Percentiles rank a stretch among this genome's conserved stretches.
Evolutionary conservation across 2,329 filamentous ascomycete genomes (phyloP).

Genomic region (Colletotrichum tropicicola): DNA sequence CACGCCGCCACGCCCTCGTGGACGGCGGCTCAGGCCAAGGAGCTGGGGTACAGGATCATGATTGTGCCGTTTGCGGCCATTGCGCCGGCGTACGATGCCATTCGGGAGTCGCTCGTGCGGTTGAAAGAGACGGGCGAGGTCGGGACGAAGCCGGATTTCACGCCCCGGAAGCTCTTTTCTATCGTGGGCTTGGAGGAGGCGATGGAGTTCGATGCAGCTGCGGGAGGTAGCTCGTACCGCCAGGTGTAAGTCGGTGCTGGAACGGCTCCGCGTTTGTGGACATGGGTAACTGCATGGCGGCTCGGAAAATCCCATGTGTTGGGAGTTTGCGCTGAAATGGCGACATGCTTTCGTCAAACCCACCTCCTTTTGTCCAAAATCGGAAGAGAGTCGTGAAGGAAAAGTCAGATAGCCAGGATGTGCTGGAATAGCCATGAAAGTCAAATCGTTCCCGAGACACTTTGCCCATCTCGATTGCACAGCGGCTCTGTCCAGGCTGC

Average conservation of each 20-base stretch:
- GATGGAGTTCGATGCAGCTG: constrained; percentile 54
- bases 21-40: constrained; percentile 58
- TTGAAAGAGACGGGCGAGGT: constrained; percentile 47
- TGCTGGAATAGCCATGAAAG: neutral
- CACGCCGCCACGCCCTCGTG: constrained; percentile 64
- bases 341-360: too few species aligned
- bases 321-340: too few species aligned
- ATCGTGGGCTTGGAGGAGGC: constrained; percentile 60
- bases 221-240: constrained; percentile 20
- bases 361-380: too few species aligned
- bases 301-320: too few species aligned
- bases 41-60: constrained; percentile 66
- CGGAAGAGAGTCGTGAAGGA: too few species aligned
- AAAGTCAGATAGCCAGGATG: neutral
- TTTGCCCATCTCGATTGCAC: neutral
- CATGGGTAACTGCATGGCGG: too few species aligned
- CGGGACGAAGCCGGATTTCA: constrained; percentile 52
- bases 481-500: neutral
- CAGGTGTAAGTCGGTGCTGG: constrained; percentile 13
- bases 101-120: constrained; percentile 45
- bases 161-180: constrained; percentile 58
- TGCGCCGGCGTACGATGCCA: constrained; percentile 54
- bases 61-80: constrained; percentile 64
- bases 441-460: neutral
- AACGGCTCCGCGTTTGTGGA: too few species aligned